These are phyloP conservation scores for Tulasnella sp. DNA, from an alignment of 768 basidiomycete species.

Conservation along the genomic window DNA sequence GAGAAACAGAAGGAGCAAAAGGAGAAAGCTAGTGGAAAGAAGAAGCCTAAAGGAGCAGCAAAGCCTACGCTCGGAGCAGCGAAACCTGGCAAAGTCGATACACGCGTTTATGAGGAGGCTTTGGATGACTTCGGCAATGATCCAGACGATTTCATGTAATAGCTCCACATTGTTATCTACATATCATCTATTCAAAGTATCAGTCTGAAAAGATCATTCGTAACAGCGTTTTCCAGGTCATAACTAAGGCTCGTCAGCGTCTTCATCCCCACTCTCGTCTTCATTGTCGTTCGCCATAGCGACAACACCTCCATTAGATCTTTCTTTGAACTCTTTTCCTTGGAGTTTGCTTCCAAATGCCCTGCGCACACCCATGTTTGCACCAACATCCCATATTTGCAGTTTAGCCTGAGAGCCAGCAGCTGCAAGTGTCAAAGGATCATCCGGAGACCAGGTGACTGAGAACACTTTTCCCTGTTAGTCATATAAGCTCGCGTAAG, in stretches of 20 bases:
- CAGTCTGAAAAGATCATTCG: background rate
- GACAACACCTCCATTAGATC: constrained; percentile 33
- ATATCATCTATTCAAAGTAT: background rate
- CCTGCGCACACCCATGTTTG: constrained; percentile 69
- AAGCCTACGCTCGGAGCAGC: constrained; percentile 68
- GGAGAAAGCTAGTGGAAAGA: constrained; percentile 79
- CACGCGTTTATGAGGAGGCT: constrained; percentile 69
- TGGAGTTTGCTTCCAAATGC: constrained; percentile 68
- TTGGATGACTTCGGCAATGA: constrained; percentile 75
- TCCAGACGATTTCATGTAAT: constrained; percentile 82
- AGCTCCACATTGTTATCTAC: background rate
- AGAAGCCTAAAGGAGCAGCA: constrained; percentile 55
- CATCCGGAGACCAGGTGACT: constrained; percentile 81
- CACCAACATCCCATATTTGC: constrained; percentile 90
- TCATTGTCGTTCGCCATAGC: constrained; percentile 56
- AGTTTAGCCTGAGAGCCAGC: constrained; percentile 89
- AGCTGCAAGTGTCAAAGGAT: constrained; percentile 84
- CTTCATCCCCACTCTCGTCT: constrained; percentile 31
- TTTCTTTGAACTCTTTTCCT: constrained; percentile 51
- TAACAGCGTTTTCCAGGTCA: background rate
- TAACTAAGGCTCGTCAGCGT: background rate
- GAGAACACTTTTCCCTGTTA: constrained; percentile 92
- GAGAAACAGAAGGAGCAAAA: constrained; percentile 89
- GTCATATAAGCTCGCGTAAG: background rate
- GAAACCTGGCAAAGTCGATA: constrained; percentile 60